phyloP scores from a whole-genome alignment of 2,329 filamentous ascomycete genomes.

The Ambrosiella cleistominuta region DNA sequence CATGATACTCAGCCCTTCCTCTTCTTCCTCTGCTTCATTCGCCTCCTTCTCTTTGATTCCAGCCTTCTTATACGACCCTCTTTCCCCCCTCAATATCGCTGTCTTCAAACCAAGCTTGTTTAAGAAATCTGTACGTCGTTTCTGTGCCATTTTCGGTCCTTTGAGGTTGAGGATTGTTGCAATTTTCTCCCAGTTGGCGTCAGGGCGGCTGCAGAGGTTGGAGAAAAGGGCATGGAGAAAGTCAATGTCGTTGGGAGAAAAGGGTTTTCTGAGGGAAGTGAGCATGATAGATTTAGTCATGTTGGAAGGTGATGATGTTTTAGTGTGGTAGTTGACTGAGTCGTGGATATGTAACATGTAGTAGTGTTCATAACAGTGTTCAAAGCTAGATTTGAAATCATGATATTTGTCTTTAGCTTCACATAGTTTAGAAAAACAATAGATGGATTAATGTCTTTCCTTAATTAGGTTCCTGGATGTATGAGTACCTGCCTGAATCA shows the following conservation, averaged over 20 bases:
- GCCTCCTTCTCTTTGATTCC: not conserved
- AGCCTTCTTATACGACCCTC: not conserved
- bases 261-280: not conserved
- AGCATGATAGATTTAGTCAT: not conserved
- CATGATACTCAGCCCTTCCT: not conserved
- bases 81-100: not conserved
- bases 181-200: conserved; percentile 26
- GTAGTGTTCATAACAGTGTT: not conserved
- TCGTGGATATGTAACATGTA: not conserved
- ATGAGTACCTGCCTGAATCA: no score
- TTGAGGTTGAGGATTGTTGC: conserved; percentile 23
- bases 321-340: not conserved
- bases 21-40: not conserved
- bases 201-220: conserved; percentile 24
- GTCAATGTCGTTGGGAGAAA: not conserved
- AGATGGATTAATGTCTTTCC: no score
- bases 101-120: not conserved
- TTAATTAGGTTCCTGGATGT: no score
- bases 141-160: conserved; percentile 15
- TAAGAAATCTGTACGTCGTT: not conserved
- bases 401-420: not conserved
- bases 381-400: not conserved
- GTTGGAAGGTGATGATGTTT: not conserved
- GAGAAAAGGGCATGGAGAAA: conserved; percentile 20
- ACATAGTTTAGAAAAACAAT: no score